phyloP scores from a whole-genome alignment of 805 yeast species.

The Spathaspora arborariae region DNA sequence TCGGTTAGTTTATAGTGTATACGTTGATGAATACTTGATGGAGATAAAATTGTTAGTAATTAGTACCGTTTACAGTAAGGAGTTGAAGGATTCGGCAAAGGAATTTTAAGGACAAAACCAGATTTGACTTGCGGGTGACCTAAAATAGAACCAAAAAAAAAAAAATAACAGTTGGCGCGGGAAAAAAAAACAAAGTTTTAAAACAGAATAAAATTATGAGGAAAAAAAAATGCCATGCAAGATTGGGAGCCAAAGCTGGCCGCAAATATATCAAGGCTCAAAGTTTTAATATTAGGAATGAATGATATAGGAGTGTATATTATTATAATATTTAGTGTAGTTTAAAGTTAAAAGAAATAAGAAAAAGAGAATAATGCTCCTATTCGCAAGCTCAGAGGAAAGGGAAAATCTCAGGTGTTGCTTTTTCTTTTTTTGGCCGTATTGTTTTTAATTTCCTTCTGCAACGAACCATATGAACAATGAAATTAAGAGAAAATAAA shows the following conservation, averaged over 20 bases:
- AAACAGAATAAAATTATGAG: not conserved
- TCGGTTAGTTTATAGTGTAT: too few species aligned
- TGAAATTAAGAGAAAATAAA: not conserved
- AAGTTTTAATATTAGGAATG: not conserved
- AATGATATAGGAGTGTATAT: too few species aligned
- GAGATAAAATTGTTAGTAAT: not conserved
- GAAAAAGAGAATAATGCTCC: too few species aligned
- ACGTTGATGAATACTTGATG: too few species aligned
- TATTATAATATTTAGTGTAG: too few species aligned
- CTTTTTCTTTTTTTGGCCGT: not conserved
- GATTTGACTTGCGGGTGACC: not conserved
- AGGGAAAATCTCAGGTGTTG: not conserved
- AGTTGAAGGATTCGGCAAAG: not conserved
- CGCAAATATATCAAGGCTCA: not conserved
- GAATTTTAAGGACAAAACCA: not conserved
- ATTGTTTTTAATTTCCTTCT: not conserved
- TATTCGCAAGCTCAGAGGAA: too few species aligned
- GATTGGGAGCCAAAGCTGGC: not conserved
- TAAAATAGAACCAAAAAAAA: not conserved
- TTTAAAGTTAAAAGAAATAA: too few species aligned
- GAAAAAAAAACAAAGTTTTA: not conserved
- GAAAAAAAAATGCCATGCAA: not conserved
- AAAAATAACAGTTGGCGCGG: not conserved
- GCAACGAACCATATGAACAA: not conserved
- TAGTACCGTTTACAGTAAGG: not conserved